phyloP scores from a whole-genome alignment of 345 rosid genomes.

The Acer saccharum region DNA sequence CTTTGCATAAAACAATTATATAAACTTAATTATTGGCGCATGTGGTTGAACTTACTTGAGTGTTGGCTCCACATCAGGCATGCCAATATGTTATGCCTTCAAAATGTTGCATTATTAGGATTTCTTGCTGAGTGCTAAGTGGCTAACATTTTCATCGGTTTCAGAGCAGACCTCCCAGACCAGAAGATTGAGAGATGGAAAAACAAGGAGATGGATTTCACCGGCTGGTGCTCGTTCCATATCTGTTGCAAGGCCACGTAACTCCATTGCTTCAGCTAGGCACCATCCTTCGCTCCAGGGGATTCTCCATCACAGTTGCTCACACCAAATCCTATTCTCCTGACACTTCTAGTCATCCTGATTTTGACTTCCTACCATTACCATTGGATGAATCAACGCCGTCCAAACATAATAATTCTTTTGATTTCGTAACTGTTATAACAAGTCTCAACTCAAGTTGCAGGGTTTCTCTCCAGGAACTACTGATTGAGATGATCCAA shows the following conservation, averaged over 20 bases:
- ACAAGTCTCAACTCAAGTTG: conserved; percentile 14
- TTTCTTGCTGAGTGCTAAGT: not conserved
- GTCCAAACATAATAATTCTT: no score
- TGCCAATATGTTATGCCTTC: no score
- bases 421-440: no score
- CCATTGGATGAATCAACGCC: no score
- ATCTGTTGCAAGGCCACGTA: conserved; percentile 70
- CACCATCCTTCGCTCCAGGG: conserved; percentile 50
- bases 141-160: not conserved
- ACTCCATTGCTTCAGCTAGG: conserved; percentile 77
- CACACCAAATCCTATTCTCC: conserved; percentile 50
- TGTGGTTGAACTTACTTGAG: no score
- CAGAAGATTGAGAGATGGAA: conserved; percentile 6
- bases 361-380: conserved; percentile 32
- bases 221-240: conserved; percentile 50
- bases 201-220: not conserved
- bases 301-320: conserved; percentile 59
- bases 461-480: conserved; percentile 30
- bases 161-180: not conserved
- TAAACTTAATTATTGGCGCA: no score
- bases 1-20: no score
- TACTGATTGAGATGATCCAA: conserved; percentile 24
- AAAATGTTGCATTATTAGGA: not conserved
- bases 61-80: no score
- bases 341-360: conserved; percentile 35